Evolutionary conservation across 2,329 filamentous ascomycete genomes (phyloP).

Genomic region (Pyricularia sp.): DNA sequence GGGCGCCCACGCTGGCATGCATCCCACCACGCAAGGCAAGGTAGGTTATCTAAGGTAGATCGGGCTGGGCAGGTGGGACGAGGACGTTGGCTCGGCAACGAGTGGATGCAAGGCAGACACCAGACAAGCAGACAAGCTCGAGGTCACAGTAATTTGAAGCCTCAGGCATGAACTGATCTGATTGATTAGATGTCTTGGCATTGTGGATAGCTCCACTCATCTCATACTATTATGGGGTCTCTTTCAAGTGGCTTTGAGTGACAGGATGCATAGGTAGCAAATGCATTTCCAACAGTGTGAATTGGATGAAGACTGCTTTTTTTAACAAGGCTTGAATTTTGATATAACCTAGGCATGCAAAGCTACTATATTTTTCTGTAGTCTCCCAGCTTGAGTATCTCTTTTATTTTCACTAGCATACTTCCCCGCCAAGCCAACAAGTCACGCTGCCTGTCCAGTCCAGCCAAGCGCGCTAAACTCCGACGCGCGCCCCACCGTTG

Average conservation of each 20-base stretch:
- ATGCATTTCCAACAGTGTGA: neutral
- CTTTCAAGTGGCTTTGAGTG: neutral
- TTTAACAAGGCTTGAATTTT: neutral
- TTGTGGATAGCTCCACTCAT: neutral
- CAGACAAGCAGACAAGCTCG: neutral
- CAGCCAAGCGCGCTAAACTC: neutral
- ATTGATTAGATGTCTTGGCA: constrained; percentile 6
- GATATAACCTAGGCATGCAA: neutral
- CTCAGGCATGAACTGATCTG: constrained; percentile 2
- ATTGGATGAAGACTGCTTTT: neutral
- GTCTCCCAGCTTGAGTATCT: neutral
- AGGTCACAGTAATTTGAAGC: neutral
- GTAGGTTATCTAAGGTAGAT: neutral
- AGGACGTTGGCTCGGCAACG: neutral
- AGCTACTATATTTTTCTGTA: neutral
- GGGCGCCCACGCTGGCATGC: neutral
- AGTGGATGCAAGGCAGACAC: neutral
- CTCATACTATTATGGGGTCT: neutral
- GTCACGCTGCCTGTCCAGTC: neutral
- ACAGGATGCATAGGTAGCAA: neutral
- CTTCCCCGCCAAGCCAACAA: neutral
- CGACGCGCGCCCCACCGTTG: neutral
- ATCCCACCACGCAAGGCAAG: neutral
- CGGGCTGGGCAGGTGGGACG: neutral
- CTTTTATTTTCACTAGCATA: neutral